Evolutionary conservation across 805 yeast genomes (phyloP).

Genomic region (Torulaspora maleeae): DNA sequence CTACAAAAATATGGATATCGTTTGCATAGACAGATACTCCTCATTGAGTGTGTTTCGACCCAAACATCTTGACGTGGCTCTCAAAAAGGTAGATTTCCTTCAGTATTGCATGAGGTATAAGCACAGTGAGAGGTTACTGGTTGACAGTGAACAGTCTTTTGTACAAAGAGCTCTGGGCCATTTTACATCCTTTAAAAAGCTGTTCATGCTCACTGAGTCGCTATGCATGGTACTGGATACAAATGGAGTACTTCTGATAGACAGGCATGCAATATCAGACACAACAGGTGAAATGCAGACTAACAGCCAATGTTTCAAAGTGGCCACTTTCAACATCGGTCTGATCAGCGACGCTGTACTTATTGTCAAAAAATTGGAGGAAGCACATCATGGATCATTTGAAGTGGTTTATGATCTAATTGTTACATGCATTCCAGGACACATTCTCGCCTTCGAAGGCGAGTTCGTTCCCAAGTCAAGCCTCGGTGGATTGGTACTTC

Average conservation of each 20-base stretch:
- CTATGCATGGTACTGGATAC: conserved; percentile 23
- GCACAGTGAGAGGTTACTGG: not conserved
- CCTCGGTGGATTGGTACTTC: conserved; percentile 19
- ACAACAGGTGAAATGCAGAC: conserved; percentile 6
- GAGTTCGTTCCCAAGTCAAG: conserved; percentile 17
- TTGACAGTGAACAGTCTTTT: not conserved
- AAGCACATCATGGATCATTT: not conserved
- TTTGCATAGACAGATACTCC: conserved; percentile 22
- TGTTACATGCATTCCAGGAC: conserved; percentile 19
- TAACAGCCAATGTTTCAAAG: conserved; percentile 12
- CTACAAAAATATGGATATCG: conserved; percentile 25
- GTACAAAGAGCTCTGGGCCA: conserved; percentile 9
- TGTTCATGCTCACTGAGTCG: conserved; percentile 24
- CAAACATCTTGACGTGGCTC: conserved; percentile 20
- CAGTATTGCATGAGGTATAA: conserved; percentile 3
- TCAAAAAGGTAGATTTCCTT: conserved; percentile 18
- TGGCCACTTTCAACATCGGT: conserved; percentile 23
- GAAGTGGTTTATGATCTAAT: conserved; percentile 17
- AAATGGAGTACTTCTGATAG: conserved; percentile 24
- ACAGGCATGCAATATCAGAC: conserved; percentile 16
- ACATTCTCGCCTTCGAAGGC: conserved; percentile 23
- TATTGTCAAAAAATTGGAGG: conserved; percentile 11
- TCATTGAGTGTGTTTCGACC: conserved; percentile 24
- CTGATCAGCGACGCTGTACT: conserved; percentile 24
- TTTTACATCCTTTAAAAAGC: conserved; percentile 24